These are phyloP conservation scores for Aaosphaeria arxii DNA, from an alignment of 2,329 filamentous ascomycete species.

Conservation along the genomic window DNA sequence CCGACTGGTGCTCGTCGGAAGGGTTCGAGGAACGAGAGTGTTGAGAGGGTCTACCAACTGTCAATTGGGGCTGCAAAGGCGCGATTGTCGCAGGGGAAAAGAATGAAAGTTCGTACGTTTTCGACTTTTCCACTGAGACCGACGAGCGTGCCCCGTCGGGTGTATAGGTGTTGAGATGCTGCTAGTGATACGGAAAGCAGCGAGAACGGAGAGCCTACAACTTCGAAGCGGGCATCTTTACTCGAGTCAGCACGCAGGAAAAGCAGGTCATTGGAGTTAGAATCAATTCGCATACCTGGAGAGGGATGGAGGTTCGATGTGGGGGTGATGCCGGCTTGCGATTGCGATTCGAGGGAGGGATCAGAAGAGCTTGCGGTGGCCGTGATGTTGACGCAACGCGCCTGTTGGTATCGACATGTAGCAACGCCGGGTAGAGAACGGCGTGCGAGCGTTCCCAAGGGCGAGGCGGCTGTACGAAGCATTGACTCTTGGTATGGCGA, in stretches of 20 bases:
- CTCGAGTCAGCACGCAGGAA: background rate
- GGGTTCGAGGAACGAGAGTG: conserved; percentile 81
- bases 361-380: conserved; percentile 42
- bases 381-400: conserved; percentile 45
- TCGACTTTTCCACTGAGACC: conserved; percentile 86
- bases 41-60: conserved; percentile 70
- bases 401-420: conserved; percentile 12
- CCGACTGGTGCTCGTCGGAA: conserved; percentile 75
- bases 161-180: conserved; percentile 90
- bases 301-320: conserved; percentile 18
- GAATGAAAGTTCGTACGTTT: conserved; percentile 56
- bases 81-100: background rate
- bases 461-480: conserved; percentile 25
- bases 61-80: background rate
- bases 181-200: conserved; percentile 91
- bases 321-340: conserved; percentile 17
- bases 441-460: conserved; percentile 19
- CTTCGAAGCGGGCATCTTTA: conserved; percentile 89
- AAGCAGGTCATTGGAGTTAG: too few relatives aligned
- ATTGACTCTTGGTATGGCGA: background rate
- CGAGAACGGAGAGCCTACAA: conserved; percentile 87
- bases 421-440: conserved; percentile 8
- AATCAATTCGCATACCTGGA: conserved; percentile 19
- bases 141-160: conserved; percentile 84
- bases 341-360: conserved; percentile 35